phyloP scores from a whole-genome alignment of 169 alveolate genomes.

The Cryptosporidium canis region DNA sequence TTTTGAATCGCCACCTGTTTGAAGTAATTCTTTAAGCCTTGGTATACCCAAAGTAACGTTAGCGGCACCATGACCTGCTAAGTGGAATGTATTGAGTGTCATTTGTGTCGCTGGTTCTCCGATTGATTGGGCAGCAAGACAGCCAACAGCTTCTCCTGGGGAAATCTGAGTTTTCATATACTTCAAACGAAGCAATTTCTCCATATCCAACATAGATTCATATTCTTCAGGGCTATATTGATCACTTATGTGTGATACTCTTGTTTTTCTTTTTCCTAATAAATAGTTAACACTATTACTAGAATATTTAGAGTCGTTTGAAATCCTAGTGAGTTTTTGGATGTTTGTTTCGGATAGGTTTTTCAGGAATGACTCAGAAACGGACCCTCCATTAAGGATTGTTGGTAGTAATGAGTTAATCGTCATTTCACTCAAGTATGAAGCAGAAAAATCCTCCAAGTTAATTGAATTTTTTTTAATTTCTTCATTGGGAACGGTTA shows the following conservation, averaged over 20 bases:
- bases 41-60: constrained; percentile 99
- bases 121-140: constrained; percentile 97
- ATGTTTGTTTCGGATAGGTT: constrained; percentile 39
- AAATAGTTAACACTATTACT: background rate
- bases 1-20: constrained; percentile 79
- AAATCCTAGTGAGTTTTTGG: constrained; percentile 14
- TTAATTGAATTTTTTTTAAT: background rate
- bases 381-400: constrained; percentile 46
- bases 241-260: background rate
- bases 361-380: constrained; percentile 34
- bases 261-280: background rate
- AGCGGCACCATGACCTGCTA: constrained; percentile 99
- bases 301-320: background rate
- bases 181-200: constrained; percentile 78
- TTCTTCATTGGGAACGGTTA: background rate
- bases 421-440: constrained; percentile 12
- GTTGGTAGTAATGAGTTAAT: constrained; percentile 51
- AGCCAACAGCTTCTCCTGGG: constrained; percentile 99
- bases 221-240: constrained; percentile 67
- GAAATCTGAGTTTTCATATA: constrained; percentile 85
- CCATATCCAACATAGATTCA: constrained; percentile 73
- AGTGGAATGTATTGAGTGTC: constrained; percentile 99
- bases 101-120: constrained; percentile 99
- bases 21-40: constrained; percentile 95
- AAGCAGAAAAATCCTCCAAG: background rate